Base-by-base conservation (phyloP, 257 asterid genomes). In the Misopates orontium region DNA sequence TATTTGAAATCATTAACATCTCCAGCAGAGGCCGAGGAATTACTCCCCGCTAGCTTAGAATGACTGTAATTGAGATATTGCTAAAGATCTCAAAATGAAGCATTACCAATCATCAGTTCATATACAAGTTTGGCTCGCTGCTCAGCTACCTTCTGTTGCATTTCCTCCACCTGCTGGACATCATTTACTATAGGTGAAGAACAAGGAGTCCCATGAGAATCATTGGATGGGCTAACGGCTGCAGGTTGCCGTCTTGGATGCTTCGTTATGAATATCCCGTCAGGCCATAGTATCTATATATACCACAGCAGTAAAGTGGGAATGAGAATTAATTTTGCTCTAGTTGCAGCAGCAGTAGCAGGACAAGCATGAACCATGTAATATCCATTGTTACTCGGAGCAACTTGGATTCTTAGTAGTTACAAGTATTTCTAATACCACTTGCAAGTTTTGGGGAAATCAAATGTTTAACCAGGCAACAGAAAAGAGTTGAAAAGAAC, bases 241-340 rank as follows among this genome's bases (percentile, higher is more conserved):
- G 85, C 56, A 60, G 95, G 87, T 58, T 72, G 84, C 74, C 72
- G 89, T 62, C 77, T 82, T 36, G 99, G 97, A 80, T 88, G 96
- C 84, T 90, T 94, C 61, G 99, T 94, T 53, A 94, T 76, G 84
- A 94, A 94, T 71, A 94, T 84, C 49, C 96, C 97, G 80, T 90
- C 96, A 44, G 96, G 97, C 97, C 97, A 94, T 60, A 94, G 87
- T 74, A 90, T 86, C 99, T 94, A 76, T 28, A 31, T 36, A 23
- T 31, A 76, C 55, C 63, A 79, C 50, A 41, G 52, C 23, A 15
- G 57, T 52, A 7, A 60, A 62, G 74, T 50, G 51, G 72, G 60
- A 53, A 78, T 44, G 20, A 47, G 44, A 70, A 60, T 50, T 20
- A 19, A 14, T 39, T 31, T 21, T 49, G 49, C 50, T n/a, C 39